Percentiles rank a stretch among this genome's conserved stretches.
Evolutionary conservation across 208 protist species (phyloP).

Genomic region (Zelonia costaricensis): DNA sequence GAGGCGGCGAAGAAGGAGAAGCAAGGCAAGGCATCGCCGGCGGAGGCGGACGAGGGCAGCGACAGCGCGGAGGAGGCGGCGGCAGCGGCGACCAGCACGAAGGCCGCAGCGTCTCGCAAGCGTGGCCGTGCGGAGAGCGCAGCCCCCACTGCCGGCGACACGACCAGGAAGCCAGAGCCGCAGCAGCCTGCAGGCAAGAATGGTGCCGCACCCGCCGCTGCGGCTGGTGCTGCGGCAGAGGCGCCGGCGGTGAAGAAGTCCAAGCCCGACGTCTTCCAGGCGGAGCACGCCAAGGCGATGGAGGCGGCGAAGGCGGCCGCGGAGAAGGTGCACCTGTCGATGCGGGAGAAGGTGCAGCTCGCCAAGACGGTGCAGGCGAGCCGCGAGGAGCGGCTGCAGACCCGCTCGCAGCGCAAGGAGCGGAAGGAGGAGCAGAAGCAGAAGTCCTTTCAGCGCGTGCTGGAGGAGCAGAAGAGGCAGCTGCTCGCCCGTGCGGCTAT

Average conservation of each 20-base stretch:
- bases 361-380: constrained; percentile 60
- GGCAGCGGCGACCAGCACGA: background rate
- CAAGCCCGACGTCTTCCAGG: constrained; percentile 39
- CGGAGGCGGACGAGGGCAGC: background rate
- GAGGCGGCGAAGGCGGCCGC: constrained; percentile 59
- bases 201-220: background rate
- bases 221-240: constrained; percentile 1
- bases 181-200: background rate
- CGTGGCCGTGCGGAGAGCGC: background rate
- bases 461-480: constrained; percentile 83
- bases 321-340: constrained; percentile 42
- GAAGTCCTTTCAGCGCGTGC: constrained; percentile 66
- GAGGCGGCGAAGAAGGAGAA: constrained; percentile 23
- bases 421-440: constrained; percentile 44
- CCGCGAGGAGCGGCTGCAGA: constrained; percentile 49
- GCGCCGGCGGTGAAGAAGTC: constrained; percentile 4
- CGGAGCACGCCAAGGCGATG: constrained; percentile 58
- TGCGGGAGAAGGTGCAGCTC: constrained; percentile 52
- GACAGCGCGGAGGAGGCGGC: background rate
- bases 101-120: constrained; percentile 3
- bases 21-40: background rate
- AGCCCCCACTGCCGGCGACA: background rate
- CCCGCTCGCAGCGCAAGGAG: constrained; percentile 41
- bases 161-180: background rate
- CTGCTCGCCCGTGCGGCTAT: constrained; percentile 55